Evolutionary conservation across 139 green algal species (phyloP), one percentile per base, ranked within the genome.

Genomic region (Haematococcus sp.): DNA sequence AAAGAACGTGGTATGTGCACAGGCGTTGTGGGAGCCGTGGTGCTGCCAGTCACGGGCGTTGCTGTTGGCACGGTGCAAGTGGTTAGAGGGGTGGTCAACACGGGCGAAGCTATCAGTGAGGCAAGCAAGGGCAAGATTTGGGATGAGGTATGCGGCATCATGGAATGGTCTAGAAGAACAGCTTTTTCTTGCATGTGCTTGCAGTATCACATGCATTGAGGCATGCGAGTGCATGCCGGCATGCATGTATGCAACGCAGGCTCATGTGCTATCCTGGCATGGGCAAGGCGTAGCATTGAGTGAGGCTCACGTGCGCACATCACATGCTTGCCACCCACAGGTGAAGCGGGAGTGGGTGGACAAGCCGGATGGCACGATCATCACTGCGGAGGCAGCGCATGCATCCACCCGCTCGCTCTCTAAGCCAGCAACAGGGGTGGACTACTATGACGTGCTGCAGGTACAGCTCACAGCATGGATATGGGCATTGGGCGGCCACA

Each of bases 1-100:
- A 9, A 65, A 9, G 17, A 9, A 30, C 17, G 58, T 28, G 23
- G 58, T 34, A 30, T 34, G 4, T 73, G 55, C 70, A 28, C 80
- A 89, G 92, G 92, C 11, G 60, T 97, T 0, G 81, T 83, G 7
- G 89, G 89, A 0, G 92, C 87, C 3, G 91, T 96, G 16, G 72
- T 92, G 1, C 81, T 98, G 40, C 93, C 93, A 25, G 86, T 96
- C 4, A 83, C 86, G 17, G 93, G 93, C 31, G 81, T 90, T 2
- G 84, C 67, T 1, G 85, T 95, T 1, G 91, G 90, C 13, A 46
- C 72, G 2, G 80, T 87, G 15, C 85, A 90, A 60, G 71, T 84
- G 11, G 82, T 85, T 0, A 77, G 91, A 0, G 93, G 92, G 5
- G 56, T 91, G 1, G 74, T 73, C 55, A 98, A 97, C 86, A 92